Conservation (phyloP, 768 basidiomycete species). For the Kwoniella pini region DNA sequence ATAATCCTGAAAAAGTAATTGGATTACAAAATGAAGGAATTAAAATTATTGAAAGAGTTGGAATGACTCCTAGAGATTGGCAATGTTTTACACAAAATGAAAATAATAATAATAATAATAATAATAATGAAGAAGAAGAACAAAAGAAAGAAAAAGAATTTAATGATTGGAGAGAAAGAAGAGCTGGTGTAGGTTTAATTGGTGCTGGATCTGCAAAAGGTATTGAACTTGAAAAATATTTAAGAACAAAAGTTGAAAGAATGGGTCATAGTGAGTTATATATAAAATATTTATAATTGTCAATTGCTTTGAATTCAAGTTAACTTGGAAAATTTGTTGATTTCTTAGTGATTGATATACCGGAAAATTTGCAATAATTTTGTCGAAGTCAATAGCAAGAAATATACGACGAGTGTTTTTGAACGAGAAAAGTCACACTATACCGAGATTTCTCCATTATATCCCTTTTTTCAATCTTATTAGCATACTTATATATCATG, state of each 20-base stretch:
- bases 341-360: conserved; percentile 39
- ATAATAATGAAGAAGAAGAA: conserved; percentile 25
- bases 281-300: no score
- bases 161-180: conserved; percentile 57
- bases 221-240: conserved; percentile 87
- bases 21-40: conserved; percentile 84
- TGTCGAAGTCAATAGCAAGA: no score
- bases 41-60: conserved; percentile 74
- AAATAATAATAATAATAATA: conserved; percentile 11
- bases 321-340: no score
- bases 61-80: conserved; percentile 96
- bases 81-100: conserved; percentile 14
- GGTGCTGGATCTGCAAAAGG: conserved; percentile 75
- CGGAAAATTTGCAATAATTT: conserved; percentile 14
- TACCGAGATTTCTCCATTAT: no score
- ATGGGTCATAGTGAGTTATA: conserved; percentile 82
- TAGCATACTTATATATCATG: no score
- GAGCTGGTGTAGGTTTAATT: conserved; percentile 73
- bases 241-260: conserved; percentile 90
- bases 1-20: conserved; percentile 95
- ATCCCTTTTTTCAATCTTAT: no score
- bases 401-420: no score
- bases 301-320: no score
- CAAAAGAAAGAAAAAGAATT: conserved; percentile 31
- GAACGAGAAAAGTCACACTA: no score